These are phyloP conservation scores for Dryadomyces sulphureus DNA, from an alignment of 2,329 filamentous ascomycete species.

Conservation along the genomic window DNA sequence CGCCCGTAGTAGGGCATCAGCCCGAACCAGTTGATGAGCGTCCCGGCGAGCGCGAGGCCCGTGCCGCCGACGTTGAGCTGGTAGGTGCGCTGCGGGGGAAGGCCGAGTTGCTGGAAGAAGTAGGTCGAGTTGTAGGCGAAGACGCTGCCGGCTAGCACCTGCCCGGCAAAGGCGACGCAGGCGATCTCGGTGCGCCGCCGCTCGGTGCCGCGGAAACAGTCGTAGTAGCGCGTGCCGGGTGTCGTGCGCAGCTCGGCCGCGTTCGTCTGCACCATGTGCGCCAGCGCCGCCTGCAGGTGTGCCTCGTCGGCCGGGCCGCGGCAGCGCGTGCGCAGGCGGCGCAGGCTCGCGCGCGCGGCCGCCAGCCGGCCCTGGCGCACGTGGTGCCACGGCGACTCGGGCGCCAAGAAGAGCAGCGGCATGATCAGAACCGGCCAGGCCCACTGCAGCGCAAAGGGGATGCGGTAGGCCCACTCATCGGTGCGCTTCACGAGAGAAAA, in stretches of 20 bases:
- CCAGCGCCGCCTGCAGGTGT: constrained; percentile 14
- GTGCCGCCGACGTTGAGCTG: constrained; percentile 19
- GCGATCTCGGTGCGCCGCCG: constrained; percentile 30
- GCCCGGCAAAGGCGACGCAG: constrained; percentile 19
- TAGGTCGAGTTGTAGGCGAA: constrained; percentile 20
- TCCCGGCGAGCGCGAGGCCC: constrained; percentile 12
- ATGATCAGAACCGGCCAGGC: constrained; percentile 26
- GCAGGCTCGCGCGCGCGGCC: constrained; percentile 15
- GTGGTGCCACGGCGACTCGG: constrained; percentile 32
- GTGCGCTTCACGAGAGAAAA: constrained; percentile 19
- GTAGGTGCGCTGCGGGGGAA: constrained; percentile 17
- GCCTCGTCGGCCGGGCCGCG: not conserved
- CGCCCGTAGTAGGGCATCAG: constrained; percentile 9
- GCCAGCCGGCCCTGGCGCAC: constrained; percentile 23
- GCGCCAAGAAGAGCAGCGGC: constrained; percentile 23
- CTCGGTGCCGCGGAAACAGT: constrained; percentile 32
- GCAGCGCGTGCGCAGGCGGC: constrained; percentile 13
- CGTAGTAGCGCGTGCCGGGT: constrained; percentile 25
- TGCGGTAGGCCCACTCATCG: constrained; percentile 26
- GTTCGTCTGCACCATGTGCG: constrained; percentile 29
- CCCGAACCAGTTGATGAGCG: constrained; percentile 7
- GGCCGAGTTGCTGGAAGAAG: constrained; percentile 15
- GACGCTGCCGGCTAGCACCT: constrained; percentile 16
- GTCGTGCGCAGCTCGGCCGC: constrained; percentile 25
- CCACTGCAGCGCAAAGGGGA: constrained; percentile 14